Conservation (phyloP, 2,329 filamentous ascomycete species). For the Stenocarpella maydis region DNA sequence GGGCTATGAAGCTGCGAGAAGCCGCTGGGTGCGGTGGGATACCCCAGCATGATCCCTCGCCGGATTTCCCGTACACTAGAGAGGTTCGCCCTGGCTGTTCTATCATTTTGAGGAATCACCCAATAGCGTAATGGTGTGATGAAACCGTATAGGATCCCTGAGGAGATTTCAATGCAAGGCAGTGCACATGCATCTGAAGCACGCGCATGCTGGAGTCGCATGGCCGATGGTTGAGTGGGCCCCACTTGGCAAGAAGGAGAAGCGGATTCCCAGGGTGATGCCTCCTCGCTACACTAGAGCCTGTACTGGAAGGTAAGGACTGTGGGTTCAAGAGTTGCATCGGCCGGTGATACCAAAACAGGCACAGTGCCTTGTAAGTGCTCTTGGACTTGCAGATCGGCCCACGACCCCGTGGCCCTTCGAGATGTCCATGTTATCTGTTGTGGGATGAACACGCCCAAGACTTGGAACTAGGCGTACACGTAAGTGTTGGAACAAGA, state of each 20-base stretch:
- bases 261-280: conserved; percentile 16
- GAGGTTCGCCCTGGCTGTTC: not conserved
- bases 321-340: conserved; percentile 20
- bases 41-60: conserved; percentile 8
- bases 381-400: not conserved
- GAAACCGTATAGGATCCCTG: conserved; percentile 22
- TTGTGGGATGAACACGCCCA: not conserved
- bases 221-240: conserved; percentile 2
- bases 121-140: conserved; percentile 17
- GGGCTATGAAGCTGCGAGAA: not conserved
- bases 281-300: not conserved
- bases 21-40: not conserved
- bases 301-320: conserved; percentile 8
- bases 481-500: not conserved
- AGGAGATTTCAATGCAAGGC: conserved; percentile 11
- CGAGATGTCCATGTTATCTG: not conserved
- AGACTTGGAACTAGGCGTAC: not conserved
- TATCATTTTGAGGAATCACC: conserved; percentile 1
- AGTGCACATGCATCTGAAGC: conserved; percentile 8
- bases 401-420: not conserved
- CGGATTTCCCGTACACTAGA: not conserved
- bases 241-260: not conserved
- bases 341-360: conserved; percentile 23
- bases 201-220: conserved; percentile 1
- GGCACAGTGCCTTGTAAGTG: conserved; percentile 5